Base-by-base conservation (phyloP, 2,329 filamentous ascomycete species). In the Paecilomyces fulvus region DNA sequence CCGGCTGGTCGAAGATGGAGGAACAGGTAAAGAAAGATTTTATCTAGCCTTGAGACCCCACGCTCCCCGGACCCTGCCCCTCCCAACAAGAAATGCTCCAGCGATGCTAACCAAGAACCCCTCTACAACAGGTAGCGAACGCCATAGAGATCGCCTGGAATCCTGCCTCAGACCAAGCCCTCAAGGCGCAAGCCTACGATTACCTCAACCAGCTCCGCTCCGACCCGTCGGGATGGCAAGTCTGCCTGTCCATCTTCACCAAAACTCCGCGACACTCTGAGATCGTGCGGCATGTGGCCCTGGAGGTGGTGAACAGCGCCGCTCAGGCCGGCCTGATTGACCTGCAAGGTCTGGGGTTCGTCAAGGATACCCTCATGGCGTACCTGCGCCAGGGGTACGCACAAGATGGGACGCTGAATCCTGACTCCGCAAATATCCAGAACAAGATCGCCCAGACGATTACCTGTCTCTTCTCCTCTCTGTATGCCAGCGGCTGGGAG, bases 391-490 rank as follows among this genome's bases (percentile, higher is more conserved):
- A 87, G 65, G 84, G 82, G 52, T 97, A 96, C 71, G 82, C 84
- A 54, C 77, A 80, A 43, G 73, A 75, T 21, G 70, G 69, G 21
- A 77, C 80, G n/a, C 37, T 43, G 57, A 73, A 78, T 54, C 75
- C 86, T 60, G 94, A 99, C 70, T 83, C 86, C 8, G 72, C 84
- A 23, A 83, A 83, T 62, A 86, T 99, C 49, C 92, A 97, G 75
- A 99, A 97, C 77, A 99, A 99, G 76, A 84, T 99, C 63, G 92
- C 92, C 50, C 94, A 99, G 76, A 96, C 92, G 11, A 78, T 99
- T 65, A 99, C 94, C 9, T 94, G 90, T 68, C 85, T 99, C 53
- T 99, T 99, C 73, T 88, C 90, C 33, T 84, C 86, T 11, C 80
- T 95, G 55, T 99, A 99, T 73, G 85, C 85, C 54, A 84, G 87